Conservation (phyloP, 305 asterid species). For the Rubia tinctorum region DNA sequence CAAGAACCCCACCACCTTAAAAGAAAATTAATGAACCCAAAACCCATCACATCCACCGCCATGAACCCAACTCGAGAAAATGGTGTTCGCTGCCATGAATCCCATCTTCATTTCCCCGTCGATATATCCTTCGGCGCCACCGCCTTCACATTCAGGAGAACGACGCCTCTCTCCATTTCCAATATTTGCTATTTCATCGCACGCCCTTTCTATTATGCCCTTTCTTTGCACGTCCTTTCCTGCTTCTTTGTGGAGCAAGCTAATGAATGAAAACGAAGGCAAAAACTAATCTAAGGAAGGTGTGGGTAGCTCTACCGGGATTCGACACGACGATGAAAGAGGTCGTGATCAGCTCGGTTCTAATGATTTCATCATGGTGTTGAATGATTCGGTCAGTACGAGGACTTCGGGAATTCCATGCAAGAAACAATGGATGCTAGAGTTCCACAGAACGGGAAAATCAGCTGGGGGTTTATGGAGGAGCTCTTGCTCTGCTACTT, state of each 20-base stretch:
- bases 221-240: no score
- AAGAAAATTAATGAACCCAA: no score
- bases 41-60: no score
- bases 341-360: background rate
- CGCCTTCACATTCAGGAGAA: no score
- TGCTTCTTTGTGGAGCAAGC: background rate
- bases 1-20: no score
- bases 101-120: no score
- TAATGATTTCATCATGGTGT: slow-evolving; percentile 28
- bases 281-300: background rate
- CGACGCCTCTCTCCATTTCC: no score
- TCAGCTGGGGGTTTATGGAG: slow-evolving; percentile 80
- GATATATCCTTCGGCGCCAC: no score
- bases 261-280: slow-evolving; percentile 32
- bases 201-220: no score
- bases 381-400: slow-evolving; percentile 26
- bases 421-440: slow-evolving; percentile 33
- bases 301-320: slow-evolving; percentile 12
- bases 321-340: background rate
- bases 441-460: slow-evolving; percentile 44
- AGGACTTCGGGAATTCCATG: slow-evolving; percentile 38
- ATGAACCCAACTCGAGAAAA: no score
- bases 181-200: no score
- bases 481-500: slow-evolving; percentile 72
- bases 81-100: no score